Conservation (phyloP, 2,329 filamentous ascomycete species). For the Zasmidium angulare region DNA sequence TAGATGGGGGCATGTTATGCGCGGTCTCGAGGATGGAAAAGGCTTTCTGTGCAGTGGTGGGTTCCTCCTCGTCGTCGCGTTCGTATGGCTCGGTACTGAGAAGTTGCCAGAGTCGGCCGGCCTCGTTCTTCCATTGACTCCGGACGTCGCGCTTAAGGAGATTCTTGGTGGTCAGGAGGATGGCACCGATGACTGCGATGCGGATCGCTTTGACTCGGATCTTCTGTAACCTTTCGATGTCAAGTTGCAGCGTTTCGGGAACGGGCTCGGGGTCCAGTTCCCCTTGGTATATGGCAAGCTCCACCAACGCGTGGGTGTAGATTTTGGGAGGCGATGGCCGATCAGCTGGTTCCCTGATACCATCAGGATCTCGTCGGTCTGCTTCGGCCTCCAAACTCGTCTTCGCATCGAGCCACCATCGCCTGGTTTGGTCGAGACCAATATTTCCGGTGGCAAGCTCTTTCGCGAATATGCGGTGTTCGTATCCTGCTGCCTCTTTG, state of each 20-base stretch:
- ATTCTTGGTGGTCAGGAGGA: slow-evolving; percentile 79
- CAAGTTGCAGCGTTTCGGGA: slow-evolving; percentile 73
- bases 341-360: slow-evolving; percentile 60
- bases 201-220: slow-evolving; percentile 60
- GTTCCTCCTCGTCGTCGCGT: slow-evolving; percentile 33
- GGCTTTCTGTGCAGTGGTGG: slow-evolving; percentile 40
- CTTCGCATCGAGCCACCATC: slow-evolving; percentile 65
- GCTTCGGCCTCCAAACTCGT: slow-evolving; percentile 65
- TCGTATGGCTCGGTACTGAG: slow-evolving; percentile 61
- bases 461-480: slow-evolving; percentile 68
- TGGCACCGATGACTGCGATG: slow-evolving; percentile 71
- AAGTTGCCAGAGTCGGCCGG: slow-evolving; percentile 67
- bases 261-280: slow-evolving; percentile 54
- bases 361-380: slow-evolving; percentile 67
- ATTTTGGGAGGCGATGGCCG: slow-evolving; percentile 68
- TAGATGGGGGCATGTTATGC: slow-evolving; percentile 50
- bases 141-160: slow-evolving; percentile 78
- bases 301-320: slow-evolving; percentile 73
- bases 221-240: slow-evolving; percentile 61
- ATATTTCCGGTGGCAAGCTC: slow-evolving; percentile 59
- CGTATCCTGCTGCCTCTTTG: slow-evolving; percentile 69
- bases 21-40: slow-evolving; percentile 51
- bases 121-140: slow-evolving; percentile 73
- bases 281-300: slow-evolving; percentile 69
- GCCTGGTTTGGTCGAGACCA: slow-evolving; percentile 60